These are phyloP conservation scores for Calocera viscosa DNA, from an alignment of 768 basidiomycete species.

Conservation along the genomic window DNA sequence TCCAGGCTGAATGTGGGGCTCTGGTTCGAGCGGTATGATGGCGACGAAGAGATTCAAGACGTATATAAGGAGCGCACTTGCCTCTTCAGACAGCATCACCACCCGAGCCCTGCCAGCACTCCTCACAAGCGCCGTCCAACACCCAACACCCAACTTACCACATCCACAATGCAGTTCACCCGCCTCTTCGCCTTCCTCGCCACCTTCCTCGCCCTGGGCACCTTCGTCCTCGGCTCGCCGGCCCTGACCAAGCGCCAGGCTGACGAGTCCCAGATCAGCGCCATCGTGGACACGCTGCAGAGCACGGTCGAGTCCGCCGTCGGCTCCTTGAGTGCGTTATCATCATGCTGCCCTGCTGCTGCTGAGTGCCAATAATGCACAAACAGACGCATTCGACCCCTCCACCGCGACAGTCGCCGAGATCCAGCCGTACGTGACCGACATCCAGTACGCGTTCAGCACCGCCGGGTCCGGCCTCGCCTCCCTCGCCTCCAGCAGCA, in stretches of 20 bases:
- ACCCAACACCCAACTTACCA: not conserved
- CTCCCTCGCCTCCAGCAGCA: not conserved
- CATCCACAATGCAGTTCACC: slow-evolving; percentile 5
- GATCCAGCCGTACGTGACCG: not conserved
- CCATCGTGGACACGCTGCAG: slow-evolving; percentile 2
- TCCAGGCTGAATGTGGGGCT: not conserved
- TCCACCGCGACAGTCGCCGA: not conserved
- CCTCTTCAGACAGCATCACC: not conserved
- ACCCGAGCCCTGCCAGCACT: not conserved
- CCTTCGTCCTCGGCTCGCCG: not conserved
- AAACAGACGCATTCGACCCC: not conserved
- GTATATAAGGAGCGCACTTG: not conserved
- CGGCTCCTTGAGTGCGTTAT: not conserved
- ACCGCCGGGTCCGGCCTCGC: not conserved
- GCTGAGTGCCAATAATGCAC: not conserved
- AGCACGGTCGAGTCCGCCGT: slow-evolving; percentile 1
- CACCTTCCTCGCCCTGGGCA: not conserved
- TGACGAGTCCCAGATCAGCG: not conserved
- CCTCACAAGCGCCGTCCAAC: not conserved
- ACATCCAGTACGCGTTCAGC: not conserved
- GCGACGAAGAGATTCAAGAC: not conserved
- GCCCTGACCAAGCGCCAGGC: not conserved
- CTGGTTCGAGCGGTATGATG: not conserved
- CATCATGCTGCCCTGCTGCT: not conserved
- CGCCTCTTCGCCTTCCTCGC: not conserved